Evolutionary conservation across 2,329 filamentous ascomycete species (phyloP).

Genomic region (Clonostachys chloroleuca): DNA sequence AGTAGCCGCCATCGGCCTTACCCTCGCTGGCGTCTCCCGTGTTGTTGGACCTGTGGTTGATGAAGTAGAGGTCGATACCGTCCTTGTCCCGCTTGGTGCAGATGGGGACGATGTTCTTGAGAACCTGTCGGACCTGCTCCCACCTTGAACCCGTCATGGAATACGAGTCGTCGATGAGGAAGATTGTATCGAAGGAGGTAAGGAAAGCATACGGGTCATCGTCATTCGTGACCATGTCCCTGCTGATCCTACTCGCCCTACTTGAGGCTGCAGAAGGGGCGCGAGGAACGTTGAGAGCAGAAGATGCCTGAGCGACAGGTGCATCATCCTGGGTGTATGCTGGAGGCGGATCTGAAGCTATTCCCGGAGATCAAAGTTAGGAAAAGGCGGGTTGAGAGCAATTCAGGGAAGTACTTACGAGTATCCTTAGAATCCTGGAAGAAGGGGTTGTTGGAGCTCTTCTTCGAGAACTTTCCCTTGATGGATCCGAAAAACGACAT

Average conservation of each 20-base stretch:
- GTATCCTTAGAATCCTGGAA: too few relatives aligned
- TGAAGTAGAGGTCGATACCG: constrained; percentile 87
- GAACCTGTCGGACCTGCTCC: constrained; percentile 67
- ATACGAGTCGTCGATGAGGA: constrained; percentile 88
- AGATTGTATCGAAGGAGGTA: constrained; percentile 75
- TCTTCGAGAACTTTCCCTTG: constrained; percentile 24
- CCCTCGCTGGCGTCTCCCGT: constrained; percentile 18
- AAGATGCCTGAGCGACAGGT: constrained; percentile 5
- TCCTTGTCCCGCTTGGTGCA: constrained; percentile 76
- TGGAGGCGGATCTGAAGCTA: background rate
- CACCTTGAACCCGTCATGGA: constrained; percentile 79
- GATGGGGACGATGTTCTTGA: constrained; percentile 73
- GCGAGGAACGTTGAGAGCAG: background rate
- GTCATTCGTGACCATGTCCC: constrained; percentile 8
- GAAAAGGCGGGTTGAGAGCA: too few relatives aligned
- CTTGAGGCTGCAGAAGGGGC: background rate
- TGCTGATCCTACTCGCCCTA: background rate
- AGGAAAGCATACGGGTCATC: constrained; percentile 77
- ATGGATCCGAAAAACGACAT: constrained; percentile 17
- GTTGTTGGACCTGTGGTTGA: constrained; percentile 59
- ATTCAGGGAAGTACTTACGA: too few relatives aligned
- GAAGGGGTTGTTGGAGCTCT: background rate
- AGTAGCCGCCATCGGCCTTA: constrained; percentile 50
- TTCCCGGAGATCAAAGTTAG: too few relatives aligned
- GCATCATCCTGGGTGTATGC: constrained; percentile 3